Percentiles rank a stretch among this genome's conserved stretches.
Conservation (phyloP, 257 asterid genomes). For the Primulina huaijiensis region DNA sequence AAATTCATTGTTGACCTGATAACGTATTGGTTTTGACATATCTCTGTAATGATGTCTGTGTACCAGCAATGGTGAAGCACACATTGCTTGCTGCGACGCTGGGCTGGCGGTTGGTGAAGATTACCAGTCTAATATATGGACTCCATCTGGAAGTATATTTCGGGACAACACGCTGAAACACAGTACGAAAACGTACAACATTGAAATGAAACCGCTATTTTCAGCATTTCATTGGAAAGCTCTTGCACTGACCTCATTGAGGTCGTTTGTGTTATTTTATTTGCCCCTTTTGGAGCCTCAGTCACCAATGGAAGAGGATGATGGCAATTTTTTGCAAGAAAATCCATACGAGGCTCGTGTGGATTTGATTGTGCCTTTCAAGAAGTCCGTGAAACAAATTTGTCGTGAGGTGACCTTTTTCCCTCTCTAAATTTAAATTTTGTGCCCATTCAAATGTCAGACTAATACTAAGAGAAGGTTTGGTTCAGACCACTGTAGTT, state of each 20-base stretch:
- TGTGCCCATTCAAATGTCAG: background rate
- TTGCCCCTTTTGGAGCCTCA: conserved; percentile 88
- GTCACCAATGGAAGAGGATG: conserved; percentile 56
- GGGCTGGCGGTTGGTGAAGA: conserved; percentile 54
- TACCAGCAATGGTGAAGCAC: conserved; percentile 44
- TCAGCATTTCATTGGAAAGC: conserved; percentile 89
- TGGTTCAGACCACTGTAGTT: conserved; percentile 61
- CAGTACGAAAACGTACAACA: conserved; percentile 55
- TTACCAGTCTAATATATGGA: conserved; percentile 33
- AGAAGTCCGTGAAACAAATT: conserved; percentile 86
- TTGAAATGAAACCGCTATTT: conserved; percentile 66
- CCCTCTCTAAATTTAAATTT: conserved; percentile 3
- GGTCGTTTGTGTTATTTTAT: conserved; percentile 72
- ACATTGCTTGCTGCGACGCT: conserved; percentile 64
- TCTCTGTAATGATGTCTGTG: conserved; percentile 18
- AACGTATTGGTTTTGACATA: background rate
- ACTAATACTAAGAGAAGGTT: conserved; percentile 4
- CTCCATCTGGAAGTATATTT: conserved; percentile 39
- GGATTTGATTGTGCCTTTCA: conserved; percentile 75
- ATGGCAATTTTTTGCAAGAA: conserved; percentile 67
- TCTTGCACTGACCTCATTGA: conserved; percentile 63
- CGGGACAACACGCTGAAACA: conserved; percentile 34
- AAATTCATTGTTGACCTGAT: conserved; percentile 1
- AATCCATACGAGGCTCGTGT: conserved; percentile 39
- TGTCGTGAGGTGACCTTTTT: conserved; percentile 59